phyloP scores from a whole-genome alignment of 106 monocot species.

The Allium fistulosum region DNA sequence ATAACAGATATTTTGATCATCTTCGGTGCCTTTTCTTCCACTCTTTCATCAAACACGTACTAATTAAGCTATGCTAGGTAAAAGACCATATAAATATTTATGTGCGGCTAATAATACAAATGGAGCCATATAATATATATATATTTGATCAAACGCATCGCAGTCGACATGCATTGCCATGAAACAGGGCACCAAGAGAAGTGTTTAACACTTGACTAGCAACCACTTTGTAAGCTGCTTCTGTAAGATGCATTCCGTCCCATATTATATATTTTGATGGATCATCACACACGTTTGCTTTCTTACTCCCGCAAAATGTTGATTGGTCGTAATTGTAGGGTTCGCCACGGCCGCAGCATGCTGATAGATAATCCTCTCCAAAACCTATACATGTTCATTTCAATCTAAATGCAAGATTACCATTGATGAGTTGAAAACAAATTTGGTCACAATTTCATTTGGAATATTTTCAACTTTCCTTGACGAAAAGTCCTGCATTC shows the following conservation, averaged over 20 bases:
- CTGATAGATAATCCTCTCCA: background rate
- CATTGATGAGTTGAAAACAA: background rate
- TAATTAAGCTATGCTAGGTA: too few species aligned
- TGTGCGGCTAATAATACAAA: too few species aligned
- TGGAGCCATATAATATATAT: too few species aligned
- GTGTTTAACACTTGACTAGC: background rate
- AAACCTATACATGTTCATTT: background rate
- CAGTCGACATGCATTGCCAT: background rate
- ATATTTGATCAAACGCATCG: too few species aligned
- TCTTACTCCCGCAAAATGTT: background rate
- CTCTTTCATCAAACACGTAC: too few species aligned
- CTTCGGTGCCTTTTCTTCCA: too few species aligned
- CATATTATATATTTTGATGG: slow-evolving; percentile 2
- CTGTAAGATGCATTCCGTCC: slow-evolving; percentile 6
- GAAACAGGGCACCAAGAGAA: background rate
- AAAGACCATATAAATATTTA: too few species aligned
- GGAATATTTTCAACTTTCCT: too few species aligned
- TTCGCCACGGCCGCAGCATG: slow-evolving; percentile 2
- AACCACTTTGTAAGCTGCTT: background rate
- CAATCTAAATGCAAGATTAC: too few species aligned
- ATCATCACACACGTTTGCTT: background rate
- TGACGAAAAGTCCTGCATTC: background rate
- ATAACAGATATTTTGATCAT: too few species aligned
- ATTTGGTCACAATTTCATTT: too few species aligned
- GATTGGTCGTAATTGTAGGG: background rate